A percentile compares a stretch with the other conserved stretches of the same genome.
phyloP scores from a whole-genome alignment of 768 basidiomycete species.

The Termitomyces heimii region DNA sequence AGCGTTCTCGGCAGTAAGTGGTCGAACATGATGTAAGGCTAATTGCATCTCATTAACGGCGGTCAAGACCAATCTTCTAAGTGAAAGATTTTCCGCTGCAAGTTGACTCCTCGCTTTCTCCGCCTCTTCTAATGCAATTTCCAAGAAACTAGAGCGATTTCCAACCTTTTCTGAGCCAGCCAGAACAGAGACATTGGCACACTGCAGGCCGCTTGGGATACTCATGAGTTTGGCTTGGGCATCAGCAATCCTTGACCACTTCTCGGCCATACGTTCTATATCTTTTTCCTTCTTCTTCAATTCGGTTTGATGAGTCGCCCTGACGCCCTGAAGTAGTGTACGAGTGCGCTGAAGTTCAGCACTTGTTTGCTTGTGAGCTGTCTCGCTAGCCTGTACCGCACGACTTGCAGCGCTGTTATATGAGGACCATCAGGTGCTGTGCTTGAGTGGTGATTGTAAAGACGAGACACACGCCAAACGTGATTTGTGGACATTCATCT shows the following conservation, averaged over 20 bases:
- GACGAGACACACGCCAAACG: conserved; percentile 55
- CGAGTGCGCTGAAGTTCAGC: conserved; percentile 71
- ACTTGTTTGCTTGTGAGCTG: conserved; percentile 63
- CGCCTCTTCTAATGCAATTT: conserved; percentile 67
- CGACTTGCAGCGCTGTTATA: conserved; percentile 42
- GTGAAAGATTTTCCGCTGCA: conserved; percentile 54
- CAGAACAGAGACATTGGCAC: conserved; percentile 44
- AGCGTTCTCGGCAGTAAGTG: conserved; percentile 28
- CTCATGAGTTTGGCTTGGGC: conserved; percentile 53
- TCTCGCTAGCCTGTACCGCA: conserved; percentile 52
- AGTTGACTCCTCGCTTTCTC: conserved; percentile 61
- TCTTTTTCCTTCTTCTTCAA: conserved; percentile 81
- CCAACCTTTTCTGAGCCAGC: conserved; percentile 39
- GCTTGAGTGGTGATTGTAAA: neutral
- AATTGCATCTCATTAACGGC: conserved; percentile 62
- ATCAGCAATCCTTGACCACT: conserved; percentile 69
- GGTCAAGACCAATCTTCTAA: conserved; percentile 55
- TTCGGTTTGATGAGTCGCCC: conserved; percentile 64
- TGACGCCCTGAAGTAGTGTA: conserved; percentile 58
- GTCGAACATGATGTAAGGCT: conserved; percentile 41
- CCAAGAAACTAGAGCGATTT: conserved; percentile 50
- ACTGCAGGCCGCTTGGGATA: conserved; percentile 45
- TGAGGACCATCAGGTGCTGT: neutral
- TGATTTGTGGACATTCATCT: conserved; percentile 67
- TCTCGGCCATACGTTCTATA: conserved; percentile 65